Evolutionary conservation across 2,329 filamentous ascomycete genomes (phyloP).

Genomic region (Golovinomyces cichoracearum): DNA sequence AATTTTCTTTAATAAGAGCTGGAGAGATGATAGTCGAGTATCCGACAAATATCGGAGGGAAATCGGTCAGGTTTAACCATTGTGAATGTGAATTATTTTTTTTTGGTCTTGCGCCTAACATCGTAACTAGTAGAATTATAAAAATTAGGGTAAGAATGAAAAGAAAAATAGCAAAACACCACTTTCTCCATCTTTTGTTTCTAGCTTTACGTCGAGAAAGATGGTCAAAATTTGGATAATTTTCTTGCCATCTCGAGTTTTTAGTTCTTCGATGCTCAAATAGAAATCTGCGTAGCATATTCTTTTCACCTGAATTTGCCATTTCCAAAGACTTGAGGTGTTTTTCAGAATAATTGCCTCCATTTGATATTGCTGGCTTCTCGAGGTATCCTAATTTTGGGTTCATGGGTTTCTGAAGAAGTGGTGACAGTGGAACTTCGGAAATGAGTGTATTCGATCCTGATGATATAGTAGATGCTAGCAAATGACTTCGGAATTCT

Average conservation of each 20-base stretch:
- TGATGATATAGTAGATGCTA: background rate
- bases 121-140: conserved; percentile 30
- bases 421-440: background rate
- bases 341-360: background rate
- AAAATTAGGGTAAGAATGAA: conserved; percentile 27
- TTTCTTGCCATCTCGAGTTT: background rate
- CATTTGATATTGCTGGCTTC: background rate
- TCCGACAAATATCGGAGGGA: conserved; percentile 66
- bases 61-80: conserved; percentile 69
- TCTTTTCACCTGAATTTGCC: background rate
- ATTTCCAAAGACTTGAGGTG: background rate
- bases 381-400: background rate
- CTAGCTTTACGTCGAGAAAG: background rate
- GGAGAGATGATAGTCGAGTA: conserved; percentile 54
- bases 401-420: background rate
- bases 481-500: background rate
- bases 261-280: background rate
- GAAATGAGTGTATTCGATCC: background rate
- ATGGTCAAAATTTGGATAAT: background rate
- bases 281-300: no score
- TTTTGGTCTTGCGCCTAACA: conserved; percentile 21
- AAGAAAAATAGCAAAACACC: background rate
- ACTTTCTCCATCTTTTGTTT: background rate
- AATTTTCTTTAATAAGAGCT: conserved; percentile 34
- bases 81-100: conserved; percentile 19